These are phyloP conservation scores for Colletotrichum filicis DNA, from an alignment of 2,329 filamentous ascomycete genomes.

Conservation along the genomic window DNA sequence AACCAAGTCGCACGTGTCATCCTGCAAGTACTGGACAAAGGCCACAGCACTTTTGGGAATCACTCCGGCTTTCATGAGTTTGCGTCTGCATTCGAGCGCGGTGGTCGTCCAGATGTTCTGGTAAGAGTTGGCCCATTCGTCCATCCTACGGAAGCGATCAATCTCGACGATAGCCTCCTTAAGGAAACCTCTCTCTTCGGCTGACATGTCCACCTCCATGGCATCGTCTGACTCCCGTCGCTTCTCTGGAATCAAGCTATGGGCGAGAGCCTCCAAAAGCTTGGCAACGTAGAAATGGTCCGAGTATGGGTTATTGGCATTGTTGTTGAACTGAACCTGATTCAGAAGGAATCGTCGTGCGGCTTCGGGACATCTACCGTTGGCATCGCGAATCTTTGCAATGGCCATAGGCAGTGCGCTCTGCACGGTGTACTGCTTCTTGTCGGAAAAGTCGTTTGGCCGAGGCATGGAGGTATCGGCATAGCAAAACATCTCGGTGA, in stretches of 20 bases:
- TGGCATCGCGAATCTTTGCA: slow-evolving; percentile 77
- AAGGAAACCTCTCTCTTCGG: slow-evolving; percentile 59
- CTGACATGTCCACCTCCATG: slow-evolving; percentile 47
- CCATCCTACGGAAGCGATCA: slow-evolving; percentile 73
- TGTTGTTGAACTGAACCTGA: slow-evolving; percentile 93
- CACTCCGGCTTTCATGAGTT: slow-evolving; percentile 72
- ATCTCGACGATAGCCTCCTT: slow-evolving; percentile 70
- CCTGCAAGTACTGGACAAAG: slow-evolving; percentile 73
- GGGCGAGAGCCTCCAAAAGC: slow-evolving; percentile 73
- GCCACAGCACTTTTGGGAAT: slow-evolving; percentile 64
- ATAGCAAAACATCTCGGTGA: slow-evolving; percentile 89
- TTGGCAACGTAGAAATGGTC: slow-evolving; percentile 90
- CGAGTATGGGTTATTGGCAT: slow-evolving; percentile 87
- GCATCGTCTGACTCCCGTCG: slow-evolving; percentile 49
- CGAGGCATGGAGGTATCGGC: slow-evolving; percentile 81
- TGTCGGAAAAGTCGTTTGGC: slow-evolving; percentile 92
- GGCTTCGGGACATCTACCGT: slow-evolving; percentile 80
- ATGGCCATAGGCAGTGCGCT: slow-evolving; percentile 85
- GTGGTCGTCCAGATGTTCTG: slow-evolving; percentile 75
- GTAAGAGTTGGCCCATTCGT: slow-evolving; percentile 76
- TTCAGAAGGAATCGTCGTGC: slow-evolving; percentile 89
- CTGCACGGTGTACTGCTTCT: slow-evolving; percentile 85
- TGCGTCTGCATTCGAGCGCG: slow-evolving; percentile 69
- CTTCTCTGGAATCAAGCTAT: slow-evolving; percentile 64
- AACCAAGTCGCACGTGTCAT: slow-evolving; percentile 71